Evolutionary conservation across 176 grass and related monocot species (phyloP), one percentile per base, ranked within the genome.

Genomic region (Aegilops bicornis): DNA sequence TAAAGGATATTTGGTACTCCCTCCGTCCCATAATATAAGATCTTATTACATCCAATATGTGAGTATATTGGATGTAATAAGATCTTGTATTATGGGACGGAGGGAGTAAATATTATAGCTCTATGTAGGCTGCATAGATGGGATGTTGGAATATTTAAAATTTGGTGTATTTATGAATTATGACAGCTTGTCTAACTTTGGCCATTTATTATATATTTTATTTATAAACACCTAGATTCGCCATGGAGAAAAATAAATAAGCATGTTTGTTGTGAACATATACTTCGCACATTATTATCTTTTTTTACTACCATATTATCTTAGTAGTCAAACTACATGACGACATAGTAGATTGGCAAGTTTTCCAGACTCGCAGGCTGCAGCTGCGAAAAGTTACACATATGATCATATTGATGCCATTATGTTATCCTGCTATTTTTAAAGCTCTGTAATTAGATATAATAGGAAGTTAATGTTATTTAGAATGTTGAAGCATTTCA

Each of bases 91-190:
- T 54, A 17, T 19, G 50, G 16, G 6, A 22, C 19, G 17, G 52
- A 56, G 52, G 52, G 52, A 20, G 60, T 75, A 62, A 72, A 72
- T 59, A 58, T 40, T 35, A 72, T 71, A 72, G 8, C 47, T 31
- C 10, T 74, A 84, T 63, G 10, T 75, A 61, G 24, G 69, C 20
- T 74, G 20, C 79, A 22, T 88, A 33, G 27, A 83, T 63, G 24
- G 54, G 63, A 58, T 60, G n/a, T 81, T 30, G 67, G 43, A 78
- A 56, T 20, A 59, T 85, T 56, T 22, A 81, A 80, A 82, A 43
- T 23, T 85, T 84, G 27, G 64, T 81, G 81, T 67, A 69, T 71
- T 79, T 70, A 77, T 73, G 43, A 69, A 64, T 67, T 70, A 71
- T 73, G 43, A 59, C 39, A 30, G 27, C 16, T 39, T 63, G 83